A percentile compares a stretch with the other conserved stretches of the same genome.
These are phyloP conservation scores for Corylus americana DNA, from an alignment of 306 rosid genomes.

Conservation along the genomic window DNA sequence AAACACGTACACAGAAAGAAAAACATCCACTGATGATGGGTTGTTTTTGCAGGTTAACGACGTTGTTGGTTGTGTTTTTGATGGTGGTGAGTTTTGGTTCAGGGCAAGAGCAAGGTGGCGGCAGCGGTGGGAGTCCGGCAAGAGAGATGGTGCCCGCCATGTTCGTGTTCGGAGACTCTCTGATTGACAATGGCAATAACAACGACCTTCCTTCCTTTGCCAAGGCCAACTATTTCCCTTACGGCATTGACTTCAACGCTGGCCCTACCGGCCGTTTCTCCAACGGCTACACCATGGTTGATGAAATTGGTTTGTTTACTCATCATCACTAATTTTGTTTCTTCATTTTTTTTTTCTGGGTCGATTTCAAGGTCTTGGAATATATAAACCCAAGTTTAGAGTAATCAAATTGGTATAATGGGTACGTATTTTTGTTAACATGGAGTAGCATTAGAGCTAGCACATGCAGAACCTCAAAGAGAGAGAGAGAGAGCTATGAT, in stretches of 20 bases:
- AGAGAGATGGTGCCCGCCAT: conserved; percentile 77
- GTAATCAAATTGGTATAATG: no score
- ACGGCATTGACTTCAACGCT: conserved; percentile 83
- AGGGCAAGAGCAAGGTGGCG: conserved; percentile 52
- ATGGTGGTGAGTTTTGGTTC: conserved; percentile 17
- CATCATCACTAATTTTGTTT: no score
- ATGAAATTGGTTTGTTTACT: conserved; percentile 50
- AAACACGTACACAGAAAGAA: background rate
- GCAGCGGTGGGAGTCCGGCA: no score
- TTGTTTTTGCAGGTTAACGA: background rate
- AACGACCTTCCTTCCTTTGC: conserved; percentile 83
- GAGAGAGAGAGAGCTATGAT: no score
- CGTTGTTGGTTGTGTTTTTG: conserved; percentile 26
- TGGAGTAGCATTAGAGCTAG: background rate
- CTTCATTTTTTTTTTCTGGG: background rate
- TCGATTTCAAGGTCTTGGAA: no score
- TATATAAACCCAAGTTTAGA: no score
- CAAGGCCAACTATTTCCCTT: conserved; percentile 88
- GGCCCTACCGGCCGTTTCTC: conserved; percentile 95
- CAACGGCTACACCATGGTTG: conserved; percentile 89
- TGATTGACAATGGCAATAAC: conserved; percentile 92
- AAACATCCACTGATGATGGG: background rate
- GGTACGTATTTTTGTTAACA: no score
- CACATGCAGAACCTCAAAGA: no score
- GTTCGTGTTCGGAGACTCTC: conserved; percentile 93